These are phyloP conservation scores for Arthrobotrys iridis DNA, from an alignment of 2,329 filamentous ascomycete genomes.

Conservation along the genomic window DNA sequence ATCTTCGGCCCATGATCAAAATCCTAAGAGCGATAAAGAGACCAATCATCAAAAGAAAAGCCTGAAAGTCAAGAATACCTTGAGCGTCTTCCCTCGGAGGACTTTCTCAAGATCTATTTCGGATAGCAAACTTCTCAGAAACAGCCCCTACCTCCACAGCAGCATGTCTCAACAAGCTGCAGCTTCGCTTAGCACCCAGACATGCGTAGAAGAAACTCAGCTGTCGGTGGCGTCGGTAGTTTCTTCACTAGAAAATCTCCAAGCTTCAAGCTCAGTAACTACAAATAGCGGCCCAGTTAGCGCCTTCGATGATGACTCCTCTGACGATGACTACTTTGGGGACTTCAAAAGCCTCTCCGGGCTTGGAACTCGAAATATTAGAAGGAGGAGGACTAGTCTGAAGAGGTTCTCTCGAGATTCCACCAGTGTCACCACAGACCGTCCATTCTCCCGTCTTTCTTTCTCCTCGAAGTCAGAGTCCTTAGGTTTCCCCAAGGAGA, in stretches of 20 bases:
- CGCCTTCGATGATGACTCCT: slow-evolving; percentile 51
- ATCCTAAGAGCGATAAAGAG: background rate
- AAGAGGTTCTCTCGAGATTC: slow-evolving; percentile 50
- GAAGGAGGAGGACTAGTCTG: slow-evolving; percentile 31
- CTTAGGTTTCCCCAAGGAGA: slow-evolving; percentile 19
- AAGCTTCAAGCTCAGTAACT: background rate
- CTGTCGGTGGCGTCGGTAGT: slow-evolving; percentile 21
- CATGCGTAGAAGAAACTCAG: slow-evolving; percentile 8
- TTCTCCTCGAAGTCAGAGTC: slow-evolving; percentile 37
- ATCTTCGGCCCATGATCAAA: background rate
- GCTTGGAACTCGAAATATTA: slow-evolving; percentile 40
- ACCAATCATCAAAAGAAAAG: background rate
- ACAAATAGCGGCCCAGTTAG: slow-evolving; percentile 15
- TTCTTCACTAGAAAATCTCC: slow-evolving; percentile 42
- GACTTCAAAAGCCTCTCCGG: slow-evolving; percentile 43
- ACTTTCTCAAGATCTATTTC: slow-evolving; percentile 21
- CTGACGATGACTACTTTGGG: slow-evolving; percentile 51
- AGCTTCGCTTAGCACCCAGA: slow-evolving; percentile 16
- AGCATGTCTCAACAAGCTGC: background rate
- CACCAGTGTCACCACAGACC: slow-evolving; percentile 13
- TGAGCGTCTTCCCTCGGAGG: slow-evolving; percentile 28
- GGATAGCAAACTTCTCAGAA: slow-evolving; percentile 10
- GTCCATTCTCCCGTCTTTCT: slow-evolving; percentile 37
- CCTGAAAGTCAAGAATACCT: slow-evolving; percentile 18
- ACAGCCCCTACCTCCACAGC: slow-evolving; percentile 34